These are phyloP conservation scores for Podospora bellae-mahoneyi DNA, from an alignment of 495 filamentous ascomycete species.

Conservation along the genomic window DNA sequence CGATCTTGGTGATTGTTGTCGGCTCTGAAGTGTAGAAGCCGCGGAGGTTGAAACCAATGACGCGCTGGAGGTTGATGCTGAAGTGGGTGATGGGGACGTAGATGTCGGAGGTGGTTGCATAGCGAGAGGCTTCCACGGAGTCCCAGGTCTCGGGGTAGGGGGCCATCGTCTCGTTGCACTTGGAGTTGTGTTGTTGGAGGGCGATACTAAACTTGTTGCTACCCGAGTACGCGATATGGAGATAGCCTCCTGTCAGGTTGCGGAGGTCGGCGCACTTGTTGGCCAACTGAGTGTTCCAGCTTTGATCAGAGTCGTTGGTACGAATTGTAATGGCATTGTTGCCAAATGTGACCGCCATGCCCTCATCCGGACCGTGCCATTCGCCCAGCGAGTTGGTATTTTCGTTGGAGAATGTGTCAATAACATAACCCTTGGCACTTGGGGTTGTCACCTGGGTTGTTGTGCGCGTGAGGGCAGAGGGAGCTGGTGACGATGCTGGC, in stretches of 20 bases:
- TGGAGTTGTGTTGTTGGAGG: constrained; percentile 67
- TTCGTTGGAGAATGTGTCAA: constrained; percentile 60
- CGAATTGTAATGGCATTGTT: constrained; percentile 54
- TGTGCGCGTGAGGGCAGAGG: constrained; percentile 22
- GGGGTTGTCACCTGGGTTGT: constrained; percentile 51
- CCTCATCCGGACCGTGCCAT: constrained; percentile 65
- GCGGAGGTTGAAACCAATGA: constrained; percentile 64
- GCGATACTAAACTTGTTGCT: constrained; percentile 65
- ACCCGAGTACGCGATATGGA: constrained; percentile 70
- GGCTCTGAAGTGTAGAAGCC: constrained; percentile 60
- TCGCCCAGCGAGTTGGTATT: constrained; percentile 61
- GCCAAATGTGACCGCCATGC: constrained; percentile 50
- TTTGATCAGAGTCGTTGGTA: constrained; percentile 64
- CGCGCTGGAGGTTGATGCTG: constrained; percentile 55
- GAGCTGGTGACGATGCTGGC: constrained; percentile 31
- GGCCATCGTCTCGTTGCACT: constrained; percentile 55
- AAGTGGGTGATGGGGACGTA: constrained; percentile 77
- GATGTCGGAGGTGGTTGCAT: constrained; percentile 58
- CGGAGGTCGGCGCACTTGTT: constrained; percentile 58
- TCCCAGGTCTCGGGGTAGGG: constrained; percentile 75
- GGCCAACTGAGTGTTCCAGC: constrained; percentile 65
- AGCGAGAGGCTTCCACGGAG: constrained; percentile 65
- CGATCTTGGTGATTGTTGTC: constrained; percentile 57
- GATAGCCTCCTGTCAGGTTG: constrained; percentile 54
- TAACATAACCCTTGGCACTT: constrained; percentile 53